phyloP scores from a whole-genome alignment of 495 filamentous ascomycete genomes.

The Staphylotrichum tortipilum region DNA sequence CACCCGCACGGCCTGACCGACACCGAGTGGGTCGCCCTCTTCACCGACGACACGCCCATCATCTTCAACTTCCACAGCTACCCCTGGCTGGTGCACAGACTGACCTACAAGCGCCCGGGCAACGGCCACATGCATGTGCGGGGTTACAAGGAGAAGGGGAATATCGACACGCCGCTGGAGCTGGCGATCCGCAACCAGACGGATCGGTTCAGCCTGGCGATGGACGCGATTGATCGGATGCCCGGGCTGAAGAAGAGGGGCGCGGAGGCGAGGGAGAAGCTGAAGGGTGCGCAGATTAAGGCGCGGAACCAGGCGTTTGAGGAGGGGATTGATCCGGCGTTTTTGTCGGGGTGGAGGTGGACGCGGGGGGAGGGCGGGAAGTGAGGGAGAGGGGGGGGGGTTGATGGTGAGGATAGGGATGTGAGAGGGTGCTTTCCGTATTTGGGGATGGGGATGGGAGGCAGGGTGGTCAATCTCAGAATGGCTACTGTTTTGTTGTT shows the following conservation, averaged over 20 bases:
- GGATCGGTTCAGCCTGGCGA: slow-evolving; percentile 61
- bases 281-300: slow-evolving; percentile 50
- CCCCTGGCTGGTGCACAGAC: slow-evolving; percentile 64
- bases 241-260: slow-evolving; percentile 49
- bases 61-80: slow-evolving; percentile 77
- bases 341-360: slow-evolving; percentile 59
- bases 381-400: no score
- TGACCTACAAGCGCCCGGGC: slow-evolving; percentile 61
- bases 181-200: slow-evolving; percentile 63
- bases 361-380: slow-evolving; percentile 31
- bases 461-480: no score
- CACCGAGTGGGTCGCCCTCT: slow-evolving; percentile 52
- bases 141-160: slow-evolving; percentile 69
- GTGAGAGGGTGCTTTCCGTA: no score
- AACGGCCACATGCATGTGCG: slow-evolving; percentile 57
- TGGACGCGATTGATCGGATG: slow-evolving; percentile 62
- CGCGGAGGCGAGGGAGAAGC: slow-evolving; percentile 47
- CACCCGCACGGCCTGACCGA: slow-evolving; percentile 62
- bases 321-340: slow-evolving; percentile 56
- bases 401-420: no score
- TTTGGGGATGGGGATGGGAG: no score
- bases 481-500: no score
- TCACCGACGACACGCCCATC: slow-evolving; percentile 58
- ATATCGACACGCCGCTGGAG: slow-evolving; percentile 68
- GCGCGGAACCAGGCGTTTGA: slow-evolving; percentile 53